Evolutionary conservation across 257 asterid species (phyloP), one percentile per base, ranked within the genome.

Genomic region (Coffea eugenioides): DNA sequence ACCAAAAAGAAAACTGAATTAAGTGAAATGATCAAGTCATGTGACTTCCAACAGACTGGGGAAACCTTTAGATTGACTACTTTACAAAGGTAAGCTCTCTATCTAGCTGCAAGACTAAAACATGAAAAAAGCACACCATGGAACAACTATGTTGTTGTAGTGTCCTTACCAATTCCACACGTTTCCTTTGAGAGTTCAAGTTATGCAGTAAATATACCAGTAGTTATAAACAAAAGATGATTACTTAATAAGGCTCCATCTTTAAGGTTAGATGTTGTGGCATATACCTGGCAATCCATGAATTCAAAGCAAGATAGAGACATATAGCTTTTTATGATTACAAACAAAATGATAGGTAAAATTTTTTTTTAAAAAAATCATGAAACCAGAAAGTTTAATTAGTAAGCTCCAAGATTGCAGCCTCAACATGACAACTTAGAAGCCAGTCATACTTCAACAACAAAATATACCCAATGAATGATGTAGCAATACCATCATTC

Each of bases 1-100:
- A 83, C 67, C 51, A 66, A 69, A 79, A 83, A 84, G 64, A 78
- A 78, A 82, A 78, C 66, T 71, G 62, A 77, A 71, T 87, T 79
- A 74, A 77, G 76, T 52, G 57, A 64, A 75, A 59, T 73, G 15
- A 34, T 39, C 74, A 69, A 14, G 31, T 70, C 68, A 65, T 31
- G 74, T 25, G 20, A 43, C 34, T 69, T 69, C 11, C 11, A 6
- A 20, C 25, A 51, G 21, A 69, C 52, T 69, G 16, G 9, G 23
- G 13, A 65, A 68, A 56, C 67, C 18, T 34, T 31, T 67, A 27
- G 15, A 59, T 59, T 41, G 68, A 68, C 51, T 25, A 43, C 56
- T 71, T n/a, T 21, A 64, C 72, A 41, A 51, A 41, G 65, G n/a
- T 10, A 62, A 14, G 15, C 56, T n/a, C 1, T 46, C 36, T 45